Conservation (phyloP, 352 stramenopile species). For the Phytophthora sansomeana region DNA sequence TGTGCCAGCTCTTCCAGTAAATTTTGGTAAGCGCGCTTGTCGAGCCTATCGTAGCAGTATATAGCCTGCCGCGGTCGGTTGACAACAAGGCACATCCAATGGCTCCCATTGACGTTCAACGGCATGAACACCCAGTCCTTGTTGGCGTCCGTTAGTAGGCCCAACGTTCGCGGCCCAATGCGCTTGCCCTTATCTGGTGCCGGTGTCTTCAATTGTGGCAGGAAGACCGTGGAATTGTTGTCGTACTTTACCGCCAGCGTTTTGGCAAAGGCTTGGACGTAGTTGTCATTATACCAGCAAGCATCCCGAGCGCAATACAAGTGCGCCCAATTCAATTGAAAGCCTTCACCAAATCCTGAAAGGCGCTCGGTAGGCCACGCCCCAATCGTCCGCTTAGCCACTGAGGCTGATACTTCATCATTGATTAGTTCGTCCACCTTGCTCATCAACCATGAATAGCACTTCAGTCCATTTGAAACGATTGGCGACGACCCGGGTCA, state of each 20-base stretch:
- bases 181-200: not conserved
- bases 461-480: too few species aligned
- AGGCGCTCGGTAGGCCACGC: not conserved
- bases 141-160: not conserved
- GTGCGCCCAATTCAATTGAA: conserved; percentile 1
- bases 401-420: not conserved
- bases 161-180: not conserved
- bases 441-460: conserved; percentile 8
- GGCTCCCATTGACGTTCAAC: conserved; percentile 10
- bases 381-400: not conserved
- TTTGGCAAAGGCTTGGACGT: not conserved
- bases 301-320: not conserved
- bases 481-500: too few species aligned
- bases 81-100: conserved; percentile 10
- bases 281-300: not conserved
- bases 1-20: conserved; percentile 3
- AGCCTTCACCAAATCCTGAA: not conserved
- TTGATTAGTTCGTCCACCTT: not conserved
- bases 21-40: conserved; percentile 6
- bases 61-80: not conserved
- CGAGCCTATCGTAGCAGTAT: conserved; percentile 15
- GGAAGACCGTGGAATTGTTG: not conserved
- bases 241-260: not conserved
- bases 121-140: conserved; percentile 7
- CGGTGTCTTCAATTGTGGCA: not conserved